Evolutionary conservation across 2,329 filamentous ascomycete species (phyloP), one percentile per base, ranked within the genome.

Genomic region (Penicillium sclerotigenum): DNA sequence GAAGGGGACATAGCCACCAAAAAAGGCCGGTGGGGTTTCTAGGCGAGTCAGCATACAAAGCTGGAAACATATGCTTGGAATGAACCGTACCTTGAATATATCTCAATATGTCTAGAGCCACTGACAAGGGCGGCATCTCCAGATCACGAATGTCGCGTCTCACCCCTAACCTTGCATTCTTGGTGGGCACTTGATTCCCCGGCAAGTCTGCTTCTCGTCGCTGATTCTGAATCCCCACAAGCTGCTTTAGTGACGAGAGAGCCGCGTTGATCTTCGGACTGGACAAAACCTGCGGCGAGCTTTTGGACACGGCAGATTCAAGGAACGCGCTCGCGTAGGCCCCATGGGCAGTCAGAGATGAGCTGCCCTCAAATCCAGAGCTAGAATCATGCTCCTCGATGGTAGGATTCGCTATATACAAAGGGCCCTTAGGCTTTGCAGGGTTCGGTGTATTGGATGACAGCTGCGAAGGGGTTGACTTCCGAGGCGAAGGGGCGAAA

Each of bases 281-380:
- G 13, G 71, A 71, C 36, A 70, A 26, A 16, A 66, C 63, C 47
- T 71, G 68, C 13, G 69, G 64, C 5, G 71, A 69, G 36, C 69
- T 71, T 31, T 67, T 64, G 38, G 73, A 71, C 63, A 68, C 75
- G 48, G 67, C 75, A 52, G 63, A 77, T 68, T 66, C 80, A 56
- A 71, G 76, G 57, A 72, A 77, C 61, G 63, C 71, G 60, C 66
- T 79, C 6, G 74, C 79, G 65, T 79, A 77, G 4, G 73, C 75
- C 0, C 79, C 81, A 57, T 82, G 79, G 8, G 75, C 73, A 31
- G 72, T 73, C 20, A 81, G 72, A 2, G 79, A 77, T 0, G 79
- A 80, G 49, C 79, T 79, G 4, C 79, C 80, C 59, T 81, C 79
- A 45, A 80, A 82, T 3, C 69, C 63, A 26, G 58, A 59, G 16